Conservation (phyloP, 1,284 basidiomycete genomes). For the Melampsora larici-populina region DNA sequence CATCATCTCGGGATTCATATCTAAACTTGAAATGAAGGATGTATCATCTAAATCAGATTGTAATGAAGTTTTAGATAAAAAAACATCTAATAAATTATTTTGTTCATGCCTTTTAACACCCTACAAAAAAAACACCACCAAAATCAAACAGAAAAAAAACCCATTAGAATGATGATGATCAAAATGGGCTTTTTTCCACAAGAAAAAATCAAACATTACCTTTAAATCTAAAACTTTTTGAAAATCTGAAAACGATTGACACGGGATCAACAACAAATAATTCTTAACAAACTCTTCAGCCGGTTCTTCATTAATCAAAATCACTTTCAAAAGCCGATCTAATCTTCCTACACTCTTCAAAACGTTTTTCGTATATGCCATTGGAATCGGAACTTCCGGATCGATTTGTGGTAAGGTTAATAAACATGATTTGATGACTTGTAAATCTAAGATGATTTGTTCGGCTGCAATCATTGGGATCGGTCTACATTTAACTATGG, state of each 20-base stretch:
- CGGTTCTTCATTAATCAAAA: slow-evolving; percentile 90
- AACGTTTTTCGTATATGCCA: slow-evolving; percentile 71
- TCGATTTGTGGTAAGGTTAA: slow-evolving; percentile 65
- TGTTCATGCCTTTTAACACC: slow-evolving; percentile 81
- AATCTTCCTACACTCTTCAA: slow-evolving; percentile 73
- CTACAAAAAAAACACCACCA: slow-evolving; percentile 56
- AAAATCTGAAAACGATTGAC: slow-evolving; percentile 89
- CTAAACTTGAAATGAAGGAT: slow-evolving; percentile 83
- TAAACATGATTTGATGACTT: slow-evolving; percentile 75
- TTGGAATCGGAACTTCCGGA: slow-evolving; percentile 43
- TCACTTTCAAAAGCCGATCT: slow-evolving; percentile 87
- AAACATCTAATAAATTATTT: slow-evolving; percentile 82
- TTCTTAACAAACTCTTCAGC: slow-evolving; percentile 87
- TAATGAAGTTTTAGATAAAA: slow-evolving; percentile 83
- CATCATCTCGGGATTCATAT: slow-evolving; percentile 73
- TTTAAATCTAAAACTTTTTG: slow-evolving; percentile 65
- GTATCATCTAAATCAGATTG: slow-evolving; percentile 77
- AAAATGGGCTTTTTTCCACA: background rate
- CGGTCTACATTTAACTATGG: slow-evolving; percentile 79
- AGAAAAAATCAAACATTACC: slow-evolving; percentile 56
- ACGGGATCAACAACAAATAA: slow-evolving; percentile 85
- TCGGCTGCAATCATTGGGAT: slow-evolving; percentile 86
- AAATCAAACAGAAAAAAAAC: background rate
- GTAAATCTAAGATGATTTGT: slow-evolving; percentile 90
- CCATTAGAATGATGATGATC: background rate